These are phyloP conservation scores for Ogataea angusta DNA, from an alignment of 805 yeast genomes.

Conservation along the genomic window DNA sequence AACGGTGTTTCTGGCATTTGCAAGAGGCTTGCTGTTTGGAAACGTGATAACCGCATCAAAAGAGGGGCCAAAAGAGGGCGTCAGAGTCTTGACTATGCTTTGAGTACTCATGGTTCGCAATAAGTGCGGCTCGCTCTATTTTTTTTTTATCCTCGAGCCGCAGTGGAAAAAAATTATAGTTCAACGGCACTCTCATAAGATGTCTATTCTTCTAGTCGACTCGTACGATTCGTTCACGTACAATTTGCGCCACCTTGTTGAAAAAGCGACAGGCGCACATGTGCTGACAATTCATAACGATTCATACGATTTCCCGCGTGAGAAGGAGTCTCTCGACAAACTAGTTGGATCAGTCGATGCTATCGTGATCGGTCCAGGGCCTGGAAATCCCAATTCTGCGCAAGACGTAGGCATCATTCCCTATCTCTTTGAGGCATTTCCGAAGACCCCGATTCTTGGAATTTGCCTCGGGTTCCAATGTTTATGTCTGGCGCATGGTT, in stretches of 20 bases:
- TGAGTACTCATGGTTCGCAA: slow-evolving; percentile 7
- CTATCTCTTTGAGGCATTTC: slow-evolving; percentile 41
- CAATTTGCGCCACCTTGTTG: slow-evolving; percentile 66
- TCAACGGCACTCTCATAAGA: slow-evolving; percentile 11
- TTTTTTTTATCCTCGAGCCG: slow-evolving; percentile 2
- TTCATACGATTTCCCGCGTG: slow-evolving; percentile 36
- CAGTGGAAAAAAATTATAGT: slow-evolving; percentile 1
- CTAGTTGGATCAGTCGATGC: slow-evolving; percentile 61
- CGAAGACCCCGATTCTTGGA: slow-evolving; percentile 70
- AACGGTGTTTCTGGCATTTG: slow-evolving; percentile 13
- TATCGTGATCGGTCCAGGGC: slow-evolving; percentile 93
- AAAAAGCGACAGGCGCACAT: slow-evolving; percentile 45
- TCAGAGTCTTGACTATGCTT: slow-evolving; percentile 19
- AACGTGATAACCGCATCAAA: slow-evolving; percentile 25
- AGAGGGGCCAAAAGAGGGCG: slow-evolving; percentile 26
- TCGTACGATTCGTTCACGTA: slow-evolving; percentile 95
- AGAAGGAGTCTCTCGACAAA: slow-evolving; percentile 35
- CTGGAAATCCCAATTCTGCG: slow-evolving; percentile 74
- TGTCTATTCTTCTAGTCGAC: slow-evolving; percentile 71
- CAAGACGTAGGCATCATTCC: slow-evolving; percentile 73
- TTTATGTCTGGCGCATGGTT: slow-evolving; percentile 60
- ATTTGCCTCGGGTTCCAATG: slow-evolving; percentile 93
- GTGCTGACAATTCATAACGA: slow-evolving; percentile 66
- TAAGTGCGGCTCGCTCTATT: slow-evolving; percentile 2
- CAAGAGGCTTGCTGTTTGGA: slow-evolving; percentile 20